Base-by-base conservation (phyloP, 306 rosid species). In the Lathyrus oleraceus region DNA sequence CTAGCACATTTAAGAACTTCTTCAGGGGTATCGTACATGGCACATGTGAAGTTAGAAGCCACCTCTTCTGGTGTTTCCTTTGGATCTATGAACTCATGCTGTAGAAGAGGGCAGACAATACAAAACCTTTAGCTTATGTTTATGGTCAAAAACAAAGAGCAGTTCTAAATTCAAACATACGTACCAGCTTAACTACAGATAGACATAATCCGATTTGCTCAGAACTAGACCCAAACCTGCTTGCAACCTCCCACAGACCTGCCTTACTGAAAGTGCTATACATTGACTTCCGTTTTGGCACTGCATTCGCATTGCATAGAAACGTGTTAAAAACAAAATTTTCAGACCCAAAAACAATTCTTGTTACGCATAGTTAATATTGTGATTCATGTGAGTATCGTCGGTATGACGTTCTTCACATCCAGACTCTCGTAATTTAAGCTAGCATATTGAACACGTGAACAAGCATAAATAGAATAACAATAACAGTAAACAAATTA, bases 61-160 rank as follows among this genome's bases (percentile, higher is more conserved):
- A 94, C 85, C 87, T 94, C 97, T 52, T 94, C 99, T 0, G 99
- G 99, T 16, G 99, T 88, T 81, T 86, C 97, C 88, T 86, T 94
- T 8, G 99, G 95, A 82, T 94, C 97, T 84, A 87, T 97, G 87
- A 90, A 76, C 83, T 94, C 99, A 56, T 85, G 89, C 99, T 94
- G 73, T 63, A 74, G 63, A 19, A 36, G 67, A 42, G 35, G 36
- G 32, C 38, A 59, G 45, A 39, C 45, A 61, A 54, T 20, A 60
- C 32, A 27, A 58, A 82, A 72, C 19, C 49, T 53, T 71, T 20
- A 78, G 62, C 75, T 14, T 23, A 27, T 32, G 10, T 79, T 14
- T 23, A 27, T 32, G 10, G 60, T 62, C 23, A 66, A 28, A 49
- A 49, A 74, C n/a, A 76, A 72, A 75, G 4, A 72, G 36, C 10